phyloP scores from a whole-genome alignment of 345 rosid genomes.

The Melastoma malabathricum region DNA sequence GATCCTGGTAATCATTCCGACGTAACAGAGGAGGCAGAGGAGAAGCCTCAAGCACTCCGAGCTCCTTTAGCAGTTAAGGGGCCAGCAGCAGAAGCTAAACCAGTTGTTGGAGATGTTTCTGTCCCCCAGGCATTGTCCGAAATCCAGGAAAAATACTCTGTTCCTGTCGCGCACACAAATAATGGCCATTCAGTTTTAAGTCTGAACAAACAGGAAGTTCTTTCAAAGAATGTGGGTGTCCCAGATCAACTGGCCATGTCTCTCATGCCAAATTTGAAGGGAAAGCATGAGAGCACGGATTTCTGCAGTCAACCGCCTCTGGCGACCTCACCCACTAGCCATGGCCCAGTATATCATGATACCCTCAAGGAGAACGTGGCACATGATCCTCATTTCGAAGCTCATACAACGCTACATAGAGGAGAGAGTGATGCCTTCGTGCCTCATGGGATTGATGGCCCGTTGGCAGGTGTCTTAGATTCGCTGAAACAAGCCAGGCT shows the following conservation, averaged over 20 bases:
- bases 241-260: no score
- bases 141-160: slow-evolving; percentile 15
- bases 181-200: slow-evolving; percentile 3
- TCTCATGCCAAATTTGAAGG: no score
- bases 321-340: slow-evolving; percentile 12
- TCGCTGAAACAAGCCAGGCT: slow-evolving; percentile 59
- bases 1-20: slow-evolving; percentile 84
- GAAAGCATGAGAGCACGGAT: no score
- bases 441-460: slow-evolving; percentile 27
- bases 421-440: slow-evolving; percentile 20
- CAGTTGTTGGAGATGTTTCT: slow-evolving; percentile 18
- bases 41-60: slow-evolving; percentile 26
- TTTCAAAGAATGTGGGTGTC: no score
- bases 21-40: slow-evolving; percentile 72
- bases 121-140: slow-evolving; percentile 14
- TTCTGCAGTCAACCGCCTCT: no score
- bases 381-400: not conserved
- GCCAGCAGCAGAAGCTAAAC: slow-evolving; percentile 15
- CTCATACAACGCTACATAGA: no score
- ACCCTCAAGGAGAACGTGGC: slow-evolving; percentile 21
- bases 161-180: not conserved
- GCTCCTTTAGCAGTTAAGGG: slow-evolving; percentile 14
- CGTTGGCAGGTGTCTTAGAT: slow-evolving; percentile 36
- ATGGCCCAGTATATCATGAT: slow-evolving; percentile 14
- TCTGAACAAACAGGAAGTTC: no score